phyloP scores from a whole-genome alignment of 2,329 filamentous ascomycete genomes.

The Zymoseptoria tritici region DNA sequence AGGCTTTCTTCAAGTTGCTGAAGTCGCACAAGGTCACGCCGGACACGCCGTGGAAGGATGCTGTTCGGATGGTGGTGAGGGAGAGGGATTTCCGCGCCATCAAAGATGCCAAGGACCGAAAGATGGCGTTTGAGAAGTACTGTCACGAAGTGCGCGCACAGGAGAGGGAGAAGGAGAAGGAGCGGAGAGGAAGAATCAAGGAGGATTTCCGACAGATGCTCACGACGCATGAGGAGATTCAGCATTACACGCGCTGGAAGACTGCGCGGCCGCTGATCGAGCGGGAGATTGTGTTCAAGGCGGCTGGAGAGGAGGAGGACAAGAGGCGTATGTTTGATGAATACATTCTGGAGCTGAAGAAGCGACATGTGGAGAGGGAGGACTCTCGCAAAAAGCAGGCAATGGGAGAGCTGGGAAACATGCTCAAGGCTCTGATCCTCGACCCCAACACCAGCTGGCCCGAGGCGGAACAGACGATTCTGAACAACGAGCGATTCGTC shows the following conservation, averaged over 20 bases:
- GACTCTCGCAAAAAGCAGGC: conserved; percentile 65
- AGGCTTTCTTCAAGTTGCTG: conserved; percentile 85
- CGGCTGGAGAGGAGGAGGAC: conserved; percentile 79
- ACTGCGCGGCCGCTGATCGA: conserved; percentile 90
- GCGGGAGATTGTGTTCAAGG: conserved; percentile 89
- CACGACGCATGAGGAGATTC: conserved; percentile 92
- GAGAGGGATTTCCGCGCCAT: conserved; percentile 90
- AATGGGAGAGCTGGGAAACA: conserved; percentile 70
- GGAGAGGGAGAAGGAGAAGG: conserved; percentile 90
- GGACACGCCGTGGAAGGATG: conserved; percentile 89
- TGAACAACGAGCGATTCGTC: conserved; percentile 68
- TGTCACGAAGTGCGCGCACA: conserved; percentile 80
- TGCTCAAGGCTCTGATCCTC: conserved; percentile 72
- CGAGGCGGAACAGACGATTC: conserved; percentile 76
- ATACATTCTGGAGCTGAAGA: conserved; percentile 80
- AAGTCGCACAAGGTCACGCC: conserved; percentile 77
- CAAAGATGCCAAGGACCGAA: conserved; percentile 85
- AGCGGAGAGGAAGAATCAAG: conserved; percentile 83
- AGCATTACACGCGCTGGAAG: conserved; percentile 94
- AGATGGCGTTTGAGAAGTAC: conserved; percentile 90
- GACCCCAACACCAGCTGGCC: conserved; percentile 94
- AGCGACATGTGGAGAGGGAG: conserved; percentile 69
- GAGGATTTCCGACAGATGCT: conserved; percentile 95
- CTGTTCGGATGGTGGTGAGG: conserved; percentile 75
- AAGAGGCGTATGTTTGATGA: conserved; percentile 87